A percentile compares a stretch with the other conserved stretches of the same genome.
Conservation (phyloP, 352 stramenopile genomes). For the Thalassiosira hispida region DNA sequence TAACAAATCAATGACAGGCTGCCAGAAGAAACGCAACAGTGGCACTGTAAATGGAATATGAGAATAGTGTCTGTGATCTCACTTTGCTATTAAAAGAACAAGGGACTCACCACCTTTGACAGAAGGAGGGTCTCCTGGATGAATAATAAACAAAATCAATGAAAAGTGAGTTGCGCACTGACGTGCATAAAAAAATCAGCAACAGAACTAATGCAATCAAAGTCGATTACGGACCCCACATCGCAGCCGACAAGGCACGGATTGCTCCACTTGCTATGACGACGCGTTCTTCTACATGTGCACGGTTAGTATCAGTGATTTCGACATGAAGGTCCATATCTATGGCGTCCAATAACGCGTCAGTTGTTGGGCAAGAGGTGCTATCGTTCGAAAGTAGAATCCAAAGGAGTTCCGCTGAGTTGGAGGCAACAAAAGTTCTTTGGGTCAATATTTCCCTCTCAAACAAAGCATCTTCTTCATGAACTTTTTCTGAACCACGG, state of each 20-base stretch:
- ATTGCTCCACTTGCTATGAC: slow-evolving; percentile 43
- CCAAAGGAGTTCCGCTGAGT: slow-evolving; percentile 58
- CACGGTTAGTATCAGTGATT: slow-evolving; percentile 28
- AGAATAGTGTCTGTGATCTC: too few species aligned
- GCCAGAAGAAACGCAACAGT: slow-evolving; percentile 62
- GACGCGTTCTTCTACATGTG: slow-evolving; percentile 33
- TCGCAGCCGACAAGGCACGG: slow-evolving; percentile 46
- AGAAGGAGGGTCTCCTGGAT: slow-evolving; percentile 53
- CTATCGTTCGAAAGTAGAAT: slow-evolving; percentile 55
- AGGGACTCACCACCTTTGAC: slow-evolving; percentile 28
- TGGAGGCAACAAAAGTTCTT: slow-evolving; percentile 48
- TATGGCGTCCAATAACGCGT: slow-evolving; percentile 55
- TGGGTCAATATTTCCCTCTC: slow-evolving; percentile 55
- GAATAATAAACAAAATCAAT: background rate
- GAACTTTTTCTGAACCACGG: background rate
- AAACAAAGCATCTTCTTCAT: slow-evolving; percentile 37
- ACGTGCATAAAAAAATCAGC: background rate
- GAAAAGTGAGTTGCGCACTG: slow-evolving; percentile 5
- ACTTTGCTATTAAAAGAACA: too few species aligned
- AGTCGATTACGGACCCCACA: slow-evolving; percentile 62
- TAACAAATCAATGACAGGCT: slow-evolving; percentile 58
- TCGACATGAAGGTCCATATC: slow-evolving; percentile 41
- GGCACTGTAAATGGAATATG: too few species aligned
- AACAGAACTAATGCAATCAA: background rate
- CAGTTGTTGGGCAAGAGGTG: slow-evolving; percentile 44